Evolutionary conservation across 1,284 basidiomycete genomes (phyloP).

Genomic region (Apiotrichum gracile): DNA sequence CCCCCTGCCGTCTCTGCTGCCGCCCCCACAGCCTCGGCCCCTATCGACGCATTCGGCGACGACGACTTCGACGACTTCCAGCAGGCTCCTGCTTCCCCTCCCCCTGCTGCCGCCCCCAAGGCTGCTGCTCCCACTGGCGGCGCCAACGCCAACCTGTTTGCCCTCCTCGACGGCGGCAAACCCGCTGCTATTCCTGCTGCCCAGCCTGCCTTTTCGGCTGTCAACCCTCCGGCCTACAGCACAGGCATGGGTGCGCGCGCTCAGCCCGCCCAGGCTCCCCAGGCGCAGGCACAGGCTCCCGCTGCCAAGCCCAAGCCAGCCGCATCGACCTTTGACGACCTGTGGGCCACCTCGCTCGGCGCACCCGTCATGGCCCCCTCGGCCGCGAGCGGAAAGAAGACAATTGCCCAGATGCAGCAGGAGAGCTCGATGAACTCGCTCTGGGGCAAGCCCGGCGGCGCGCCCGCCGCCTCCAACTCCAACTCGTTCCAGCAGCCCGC

Average conservation of each 20-base stretch:
- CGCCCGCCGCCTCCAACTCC: neutral
- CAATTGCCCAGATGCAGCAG: constrained; percentile 79
- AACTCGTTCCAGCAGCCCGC: constrained; percentile 5
- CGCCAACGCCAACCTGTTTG: constrained; percentile 49
- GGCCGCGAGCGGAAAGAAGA: constrained; percentile 53
- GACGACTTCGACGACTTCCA: constrained; percentile 94
- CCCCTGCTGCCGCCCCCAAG: constrained; percentile 30
- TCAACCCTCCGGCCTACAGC: constrained; percentile 11
- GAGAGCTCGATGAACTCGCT: constrained; percentile 73
- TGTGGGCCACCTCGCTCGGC: constrained; percentile 75
- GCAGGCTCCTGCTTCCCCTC: constrained; percentile 61
- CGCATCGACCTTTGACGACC: constrained; percentile 65
- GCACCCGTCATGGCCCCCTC: constrained; percentile 27
- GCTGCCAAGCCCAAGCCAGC: constrained; percentile 5
- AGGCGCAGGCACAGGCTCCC: constrained; percentile 13
- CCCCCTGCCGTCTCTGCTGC: constrained; percentile 20
- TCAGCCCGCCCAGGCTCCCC: neutral
- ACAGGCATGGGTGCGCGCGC: constrained; percentile 10
- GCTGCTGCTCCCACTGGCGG: constrained; percentile 24
- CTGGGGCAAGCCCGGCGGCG: constrained; percentile 52
- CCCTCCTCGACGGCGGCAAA: constrained; percentile 44
- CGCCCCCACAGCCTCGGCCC: constrained; percentile 23
- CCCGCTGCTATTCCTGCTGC: constrained; percentile 21
- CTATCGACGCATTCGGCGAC: constrained; percentile 16
- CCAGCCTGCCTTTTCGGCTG: constrained; percentile 7